These are phyloP conservation scores for Agrostemma githago DNA, from an alignment of 148 eudicot species.

Conservation along the genomic window DNA sequence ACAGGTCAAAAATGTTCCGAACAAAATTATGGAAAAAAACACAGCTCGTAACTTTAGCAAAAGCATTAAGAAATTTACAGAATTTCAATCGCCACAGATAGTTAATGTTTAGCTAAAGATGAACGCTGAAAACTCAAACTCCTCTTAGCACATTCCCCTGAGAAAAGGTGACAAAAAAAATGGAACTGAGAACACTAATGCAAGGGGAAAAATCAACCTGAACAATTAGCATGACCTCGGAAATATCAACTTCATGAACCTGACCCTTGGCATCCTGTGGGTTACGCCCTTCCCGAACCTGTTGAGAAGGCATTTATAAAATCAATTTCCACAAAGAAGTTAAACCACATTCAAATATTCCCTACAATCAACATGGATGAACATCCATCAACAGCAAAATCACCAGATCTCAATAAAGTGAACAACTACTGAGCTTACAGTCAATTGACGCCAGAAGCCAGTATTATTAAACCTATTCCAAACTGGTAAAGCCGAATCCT, in stretches of 20 bases:
- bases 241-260: slow-evolving; percentile 35
- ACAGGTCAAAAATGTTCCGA: background rate
- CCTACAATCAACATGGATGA: slow-evolving; percentile 9
- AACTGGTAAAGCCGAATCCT: slow-evolving; percentile 61
- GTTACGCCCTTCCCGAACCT: slow-evolving; percentile 88
- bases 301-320: slow-evolving; percentile 1
- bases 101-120: background rate
- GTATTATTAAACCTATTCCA: slow-evolving; percentile 88
- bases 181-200: background rate
- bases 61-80: background rate
- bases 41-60: background rate
- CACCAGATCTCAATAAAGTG: background rate
- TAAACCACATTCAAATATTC: slow-evolving; percentile 13
- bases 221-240: slow-evolving; percentile 83
- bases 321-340: background rate
- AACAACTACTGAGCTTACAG: slow-evolving; percentile 43
- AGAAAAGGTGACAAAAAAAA: background rate
- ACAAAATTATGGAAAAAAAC: background rate
- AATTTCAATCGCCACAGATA: background rate
- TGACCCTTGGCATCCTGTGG: slow-evolving; percentile 31
- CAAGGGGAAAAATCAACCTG: slow-evolving; percentile 47
- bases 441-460: slow-evolving; percentile 98
- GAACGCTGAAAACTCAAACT: background rate
- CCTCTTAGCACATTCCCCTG: too few species aligned
- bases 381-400: slow-evolving; percentile 2